phyloP scores from a whole-genome alignment of 2,329 filamentous ascomycete species.

The Apiospora hydei region DNA sequence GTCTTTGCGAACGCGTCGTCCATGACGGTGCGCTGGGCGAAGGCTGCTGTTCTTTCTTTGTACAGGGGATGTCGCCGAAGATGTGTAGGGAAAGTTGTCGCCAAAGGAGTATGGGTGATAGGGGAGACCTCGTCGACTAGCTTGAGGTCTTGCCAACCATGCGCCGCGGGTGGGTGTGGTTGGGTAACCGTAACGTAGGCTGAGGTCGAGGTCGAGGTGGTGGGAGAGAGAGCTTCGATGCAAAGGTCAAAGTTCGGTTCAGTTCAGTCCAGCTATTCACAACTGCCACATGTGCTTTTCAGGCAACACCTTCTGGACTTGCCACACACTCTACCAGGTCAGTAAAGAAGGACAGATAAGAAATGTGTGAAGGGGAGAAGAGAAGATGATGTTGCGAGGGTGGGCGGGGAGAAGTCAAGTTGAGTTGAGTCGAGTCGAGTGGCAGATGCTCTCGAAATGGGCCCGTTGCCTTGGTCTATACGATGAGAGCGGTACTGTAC shows the following conservation, averaged over 20 bases:
- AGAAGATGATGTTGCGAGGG: constrained; percentile 2
- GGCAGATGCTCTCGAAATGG: constrained; percentile 7
- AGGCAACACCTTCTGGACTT: constrained; percentile 27
- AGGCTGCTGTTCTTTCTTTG: not conserved
- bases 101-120: not conserved
- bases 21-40: constrained; percentile 50
- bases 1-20: constrained; percentile 68
- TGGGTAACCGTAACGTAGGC: not conserved
- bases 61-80: not conserved
- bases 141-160: constrained; percentile 14
- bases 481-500: not conserved
- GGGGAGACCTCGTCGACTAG: not conserved
- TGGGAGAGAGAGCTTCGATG: not conserved
- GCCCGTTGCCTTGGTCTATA: not conserved
- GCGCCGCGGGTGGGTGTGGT: constrained; percentile 14
- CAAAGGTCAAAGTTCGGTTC: not conserved
- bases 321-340: constrained; percentile 29
- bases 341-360: constrained; percentile 15
- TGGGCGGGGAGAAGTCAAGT: not conserved
- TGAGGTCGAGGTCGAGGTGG: not conserved
- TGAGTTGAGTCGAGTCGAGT: not conserved
- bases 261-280: constrained; percentile 30
- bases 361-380: not conserved
- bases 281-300: constrained; percentile 44
- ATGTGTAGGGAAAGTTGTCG: not conserved